A percentile compares a stretch with the other conserved stretches of the same genome.
Conservation (phyloP, 768 basidiomycete species). For the Pleurotus djamor region DNA sequence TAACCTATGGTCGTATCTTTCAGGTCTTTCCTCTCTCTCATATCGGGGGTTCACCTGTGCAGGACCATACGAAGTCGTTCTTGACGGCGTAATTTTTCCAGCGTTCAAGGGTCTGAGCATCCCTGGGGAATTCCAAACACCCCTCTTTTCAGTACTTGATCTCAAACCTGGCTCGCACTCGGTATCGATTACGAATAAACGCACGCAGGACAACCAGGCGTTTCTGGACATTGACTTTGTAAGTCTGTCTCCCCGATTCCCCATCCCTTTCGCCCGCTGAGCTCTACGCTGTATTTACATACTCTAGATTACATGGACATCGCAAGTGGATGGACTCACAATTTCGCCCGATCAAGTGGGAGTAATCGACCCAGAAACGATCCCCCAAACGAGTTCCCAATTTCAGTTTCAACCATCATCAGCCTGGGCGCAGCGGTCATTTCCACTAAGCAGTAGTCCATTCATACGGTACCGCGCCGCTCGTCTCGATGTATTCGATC, state of each 20-base stretch:
- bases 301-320: slow-evolving; percentile 7
- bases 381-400: neutral
- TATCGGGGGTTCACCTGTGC: no score
- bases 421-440: neutral
- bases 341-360: neutral
- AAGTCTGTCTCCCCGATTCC: neutral
- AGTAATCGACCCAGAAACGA: neutral
- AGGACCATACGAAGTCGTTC: slow-evolving; percentile 1
- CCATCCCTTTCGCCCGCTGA: neutral
- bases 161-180: slow-evolving; percentile 1
- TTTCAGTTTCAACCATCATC: slow-evolving; percentile 2
- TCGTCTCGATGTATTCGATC: neutral
- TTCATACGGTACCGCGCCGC: neutral
- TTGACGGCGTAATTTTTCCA: neutral
- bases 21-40: neutral
- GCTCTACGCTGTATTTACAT: neutral
- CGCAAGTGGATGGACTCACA: neutral
- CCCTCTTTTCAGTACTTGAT: slow-evolving; percentile 3
- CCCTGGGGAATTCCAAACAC: neutral
- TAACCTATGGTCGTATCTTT: neutral
- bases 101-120: neutral
- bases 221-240: slow-evolving; percentile 9
- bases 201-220: neutral
- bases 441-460: neutral
- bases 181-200: neutral